Base-by-base conservation (phyloP, 805 yeast species). In the Sugiyamaella marilandica region DNA sequence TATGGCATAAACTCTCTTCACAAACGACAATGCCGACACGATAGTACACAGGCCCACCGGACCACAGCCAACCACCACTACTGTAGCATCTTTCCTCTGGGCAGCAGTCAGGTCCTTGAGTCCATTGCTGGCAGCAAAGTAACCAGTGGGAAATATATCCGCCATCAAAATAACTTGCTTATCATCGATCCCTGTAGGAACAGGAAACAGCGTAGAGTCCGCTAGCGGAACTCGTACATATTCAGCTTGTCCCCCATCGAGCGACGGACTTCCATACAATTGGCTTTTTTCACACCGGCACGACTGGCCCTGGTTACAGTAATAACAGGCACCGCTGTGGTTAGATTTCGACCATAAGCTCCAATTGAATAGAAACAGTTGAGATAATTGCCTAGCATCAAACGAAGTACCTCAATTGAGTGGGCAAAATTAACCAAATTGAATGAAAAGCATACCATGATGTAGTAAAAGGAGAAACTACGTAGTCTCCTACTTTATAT, bases 221-320 rank as follows among this genome's bases (percentile, higher is more conserved):
- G 85, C 85, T 54, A 67, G 71, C 8, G 86, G 85, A n/a, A 81
- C 75, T 24, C 80, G 62, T 13, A 80, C 80, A 58, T 74, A 81
- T 62, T 82, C 84, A 1, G 85, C 84, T 59, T 82, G 85, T 1
- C 80, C 84, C 1, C 85, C 86, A 54, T 80, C 78, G 16, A 81
- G 66, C 0, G 78, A 79, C 32, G 74, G 65, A 45, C 82, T 79
- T 2, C 86, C 86, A 65, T 81, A 81, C 11, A 83, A 81, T 60
- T 73, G 76, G 45, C 82, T 75, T 21, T 70, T 67, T 26, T 72
- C 75, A 64, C 87, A 82, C 47, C 78, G 77, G 1, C 83, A 80
- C 10, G 82, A 72, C 50, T 74, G 69, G 1, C 83, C 84, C 50
- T 76, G 74, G 49, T 70, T 60, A 61, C 86, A 81, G 57, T 77